Percentiles rank a stretch among this genome's conserved stretches.
phyloP scores from a whole-genome alignment of 768 basidiomycete species.

The Rhodotorula toruloides region DNA sequence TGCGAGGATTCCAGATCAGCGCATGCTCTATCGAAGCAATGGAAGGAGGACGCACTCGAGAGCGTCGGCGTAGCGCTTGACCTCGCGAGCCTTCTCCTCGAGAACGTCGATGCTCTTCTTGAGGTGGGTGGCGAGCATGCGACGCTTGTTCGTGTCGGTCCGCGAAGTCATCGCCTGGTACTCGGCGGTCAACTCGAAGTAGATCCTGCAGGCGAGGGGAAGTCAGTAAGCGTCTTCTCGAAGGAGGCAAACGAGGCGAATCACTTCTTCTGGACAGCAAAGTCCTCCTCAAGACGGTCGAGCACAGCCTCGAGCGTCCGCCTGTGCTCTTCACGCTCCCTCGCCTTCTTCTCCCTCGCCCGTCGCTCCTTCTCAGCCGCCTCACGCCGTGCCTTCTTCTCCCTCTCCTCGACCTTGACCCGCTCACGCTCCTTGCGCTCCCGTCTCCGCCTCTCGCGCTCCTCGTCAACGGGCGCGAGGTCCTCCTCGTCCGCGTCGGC shows the following conservation, averaged over 20 bases:
- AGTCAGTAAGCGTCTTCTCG: neutral
- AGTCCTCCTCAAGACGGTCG: slow-evolving; percentile 87
- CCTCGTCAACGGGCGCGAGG: neutral
- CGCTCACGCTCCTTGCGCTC: neutral
- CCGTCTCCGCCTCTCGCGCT: slow-evolving; percentile 29
- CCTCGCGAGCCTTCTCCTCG: slow-evolving; percentile 60
- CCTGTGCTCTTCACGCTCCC: slow-evolving; percentile 25
- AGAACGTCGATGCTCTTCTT: slow-evolving; percentile 85
- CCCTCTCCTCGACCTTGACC: neutral
- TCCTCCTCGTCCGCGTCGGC: slow-evolving; percentile 6
- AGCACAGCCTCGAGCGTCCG: slow-evolving; percentile 57
- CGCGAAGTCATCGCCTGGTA: slow-evolving; percentile 84
- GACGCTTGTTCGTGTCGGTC: slow-evolving; percentile 71
- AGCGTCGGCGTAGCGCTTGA: slow-evolving; percentile 31
- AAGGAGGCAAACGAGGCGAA: slow-evolving; percentile 40
- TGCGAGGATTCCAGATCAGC: neutral
- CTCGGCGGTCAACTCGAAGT: slow-evolving; percentile 82
- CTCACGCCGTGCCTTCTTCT: slow-evolving; percentile 6
- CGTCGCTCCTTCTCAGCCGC: slow-evolving; percentile 8
- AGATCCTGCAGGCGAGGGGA: slow-evolving; percentile 59
- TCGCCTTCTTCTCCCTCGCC: slow-evolving; percentile 10
- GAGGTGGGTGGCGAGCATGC: slow-evolving; percentile 79
- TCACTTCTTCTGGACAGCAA: slow-evolving; percentile 87
- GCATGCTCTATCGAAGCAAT: neutral
- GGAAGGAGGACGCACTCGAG: slow-evolving; percentile 7